Base-by-base conservation (phyloP, 257 asterid genomes). In the Primulina huaijiensis region DNA sequence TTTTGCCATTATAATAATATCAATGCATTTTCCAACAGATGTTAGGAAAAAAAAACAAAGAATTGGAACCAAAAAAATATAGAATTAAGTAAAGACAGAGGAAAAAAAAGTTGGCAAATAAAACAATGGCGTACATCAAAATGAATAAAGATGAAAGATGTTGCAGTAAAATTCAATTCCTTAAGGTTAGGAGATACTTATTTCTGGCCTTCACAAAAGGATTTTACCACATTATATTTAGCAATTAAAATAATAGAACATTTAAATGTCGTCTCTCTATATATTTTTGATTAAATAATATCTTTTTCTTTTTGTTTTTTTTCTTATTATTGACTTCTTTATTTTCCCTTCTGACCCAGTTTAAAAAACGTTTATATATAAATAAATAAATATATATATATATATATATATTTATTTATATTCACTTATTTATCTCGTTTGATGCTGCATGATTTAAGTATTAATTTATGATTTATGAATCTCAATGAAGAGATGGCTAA, bases 121-220 rank as follows among this genome's bases (percentile, higher is more conserved):
- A 76, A 71, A 76, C 73, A 71, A 65, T 7, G 20, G 53, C 50
- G 50, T 38, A 38, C 14, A 8, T 10, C 50, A 38, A 65, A 71
- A 68, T 72, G 78, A 60, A 68, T 64, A 56, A 67, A 62, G 75
- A 43, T 59, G 70, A 71, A 62, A 35, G 73, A 62, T 66, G 64
- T 21, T 33, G 58, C 31, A 67, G 62, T 38, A 8, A 14, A 61
- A 50, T 59, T 61, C 30, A 7, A 59, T 66, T 74, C 82, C 82
- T 38, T 70, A 8, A 63, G 72, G 19, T 67, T n/a, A 61, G 82
- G 81, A 72, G 82, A 80, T 81, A 61, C 80, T n/a, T 30, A 53
- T 62, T 81, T 77, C 76, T 80, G 82, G 75, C 73, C 21, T 63
- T 62, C 53, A 67, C 71, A 75, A 58, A 80, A 65, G 50, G 69